Conservation (phyloP, 352 stramenopile genomes). For the Phytopythium oedochilum region DNA sequence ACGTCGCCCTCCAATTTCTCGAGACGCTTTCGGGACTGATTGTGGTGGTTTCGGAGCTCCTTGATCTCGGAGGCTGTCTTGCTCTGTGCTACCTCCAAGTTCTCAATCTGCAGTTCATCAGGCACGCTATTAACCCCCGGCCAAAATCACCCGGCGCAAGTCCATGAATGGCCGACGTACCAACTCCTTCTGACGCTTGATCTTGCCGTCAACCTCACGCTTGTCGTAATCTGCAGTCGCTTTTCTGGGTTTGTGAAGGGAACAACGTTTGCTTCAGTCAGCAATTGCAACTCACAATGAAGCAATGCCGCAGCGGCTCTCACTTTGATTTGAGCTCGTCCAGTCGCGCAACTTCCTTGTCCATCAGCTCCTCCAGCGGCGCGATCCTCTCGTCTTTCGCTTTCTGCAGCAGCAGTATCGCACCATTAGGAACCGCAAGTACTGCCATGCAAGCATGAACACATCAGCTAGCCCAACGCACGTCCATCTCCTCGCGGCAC, state of each 20-base stretch:
- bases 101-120: slow-evolving; percentile 46
- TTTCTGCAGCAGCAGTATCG: slow-evolving; percentile 24
- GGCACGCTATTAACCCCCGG: not conserved
- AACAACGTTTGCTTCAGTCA: not conserved
- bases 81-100: slow-evolving; percentile 50
- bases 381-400: slow-evolving; percentile 60
- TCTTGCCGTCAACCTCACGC: slow-evolving; percentile 47
- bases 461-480: slow-evolving; percentile 8
- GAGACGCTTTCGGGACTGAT: slow-evolving; percentile 50
- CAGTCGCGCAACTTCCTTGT: slow-evolving; percentile 66
- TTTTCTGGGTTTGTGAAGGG: slow-evolving; percentile 28
- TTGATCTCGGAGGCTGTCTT: slow-evolving; percentile 70
- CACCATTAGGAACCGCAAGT: not conserved
- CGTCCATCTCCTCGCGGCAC: slow-evolving; percentile 65
- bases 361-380: slow-evolving; percentile 57
- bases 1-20: slow-evolving; percentile 66
- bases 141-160: no score
- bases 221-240: slow-evolving; percentile 39
- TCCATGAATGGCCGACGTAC: not conserved
- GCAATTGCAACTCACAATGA: no score
- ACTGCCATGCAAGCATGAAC: not conserved
- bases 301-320: no score
- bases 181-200: slow-evolving; percentile 57
- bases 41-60: slow-evolving; percentile 70
- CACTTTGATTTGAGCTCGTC: slow-evolving; percentile 59